phyloP scores from a whole-genome alignment of 257 asterid genomes.

The Solanum chilense region DNA sequence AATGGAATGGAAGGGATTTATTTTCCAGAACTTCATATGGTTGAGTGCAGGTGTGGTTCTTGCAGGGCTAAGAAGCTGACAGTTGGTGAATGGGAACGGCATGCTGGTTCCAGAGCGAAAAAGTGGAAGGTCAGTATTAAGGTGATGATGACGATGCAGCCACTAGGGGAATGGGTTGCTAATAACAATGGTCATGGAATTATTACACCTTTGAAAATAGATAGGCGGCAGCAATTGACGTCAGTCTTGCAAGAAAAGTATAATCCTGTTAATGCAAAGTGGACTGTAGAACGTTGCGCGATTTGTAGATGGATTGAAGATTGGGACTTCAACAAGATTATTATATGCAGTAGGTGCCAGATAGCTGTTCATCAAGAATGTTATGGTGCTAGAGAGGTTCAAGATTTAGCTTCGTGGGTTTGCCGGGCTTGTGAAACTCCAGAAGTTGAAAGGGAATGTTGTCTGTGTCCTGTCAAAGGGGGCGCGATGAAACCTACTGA shows the following conservation, averaged over 20 bases:
- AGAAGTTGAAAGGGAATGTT: not conserved
- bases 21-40: not conserved
- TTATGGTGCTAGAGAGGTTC: not conserved
- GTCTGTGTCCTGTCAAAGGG: not conserved
- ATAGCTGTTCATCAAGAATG: constrained; percentile 3
- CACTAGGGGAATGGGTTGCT: not conserved
- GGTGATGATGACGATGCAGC: not conserved
- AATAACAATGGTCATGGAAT: not conserved
- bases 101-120: constrained; percentile 4
- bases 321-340: not conserved
- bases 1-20: constrained; percentile 1
- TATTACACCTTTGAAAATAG: not conserved
- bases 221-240: not conserved
- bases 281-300: not conserved
- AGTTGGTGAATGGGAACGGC: not conserved
- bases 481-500: not conserved
- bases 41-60: not conserved
- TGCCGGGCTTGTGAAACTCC: constrained; percentile 1
- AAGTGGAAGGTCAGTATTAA: constrained; percentile 3
- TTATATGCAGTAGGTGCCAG: constrained; percentile 2
- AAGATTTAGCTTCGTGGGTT: not conserved
- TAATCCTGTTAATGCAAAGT: not conserved
- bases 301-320: constrained; percentile 5
- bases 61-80: not conserved
- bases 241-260: not conserved